phyloP scores from a whole-genome alignment of 352 stramenopile genomes.

The Phytopythium ostracodes region DNA sequence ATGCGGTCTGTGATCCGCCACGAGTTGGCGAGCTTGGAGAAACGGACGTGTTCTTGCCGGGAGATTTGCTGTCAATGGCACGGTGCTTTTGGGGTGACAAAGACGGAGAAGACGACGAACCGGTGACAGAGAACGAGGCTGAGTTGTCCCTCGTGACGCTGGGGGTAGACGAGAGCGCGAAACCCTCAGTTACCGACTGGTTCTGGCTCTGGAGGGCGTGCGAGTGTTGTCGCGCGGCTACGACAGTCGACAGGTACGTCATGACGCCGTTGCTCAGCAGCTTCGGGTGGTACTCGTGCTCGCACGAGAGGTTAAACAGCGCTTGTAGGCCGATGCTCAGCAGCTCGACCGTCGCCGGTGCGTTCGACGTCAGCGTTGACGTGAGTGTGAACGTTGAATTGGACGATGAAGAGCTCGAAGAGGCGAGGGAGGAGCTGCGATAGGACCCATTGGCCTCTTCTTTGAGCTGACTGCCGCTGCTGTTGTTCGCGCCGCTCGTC shows the following conservation, averaged over 20 bases:
- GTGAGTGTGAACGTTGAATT: background rate
- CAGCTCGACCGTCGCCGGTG: slow-evolving; percentile 44
- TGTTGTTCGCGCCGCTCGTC: background rate
- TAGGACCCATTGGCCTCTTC: background rate
- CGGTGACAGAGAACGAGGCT: background rate
- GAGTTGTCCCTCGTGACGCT: background rate
- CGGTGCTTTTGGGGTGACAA: background rate
- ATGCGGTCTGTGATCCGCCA: background rate
- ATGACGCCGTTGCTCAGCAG: slow-evolving; percentile 71
- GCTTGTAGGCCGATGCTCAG: slow-evolving; percentile 67
- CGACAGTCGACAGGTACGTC: slow-evolving; percentile 51
- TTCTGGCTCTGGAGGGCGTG: background rate
- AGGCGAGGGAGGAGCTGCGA: background rate
- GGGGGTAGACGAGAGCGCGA: background rate
- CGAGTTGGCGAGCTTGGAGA: background rate
- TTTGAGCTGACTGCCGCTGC: background rate
- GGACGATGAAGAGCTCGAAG: background rate
- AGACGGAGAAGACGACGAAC: background rate
- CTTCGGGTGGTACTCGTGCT: slow-evolving; percentile 62
- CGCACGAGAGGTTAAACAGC: slow-evolving; percentile 75
- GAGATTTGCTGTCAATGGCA: background rate
- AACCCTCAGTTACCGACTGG: background rate
- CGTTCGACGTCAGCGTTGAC: background rate
- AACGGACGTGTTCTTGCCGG: background rate
- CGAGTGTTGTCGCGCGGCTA: slow-evolving; percentile 12